Evolutionary conservation across 352 stramenopile species (phyloP).

Genomic region (Phytophthora cactorum): DNA sequence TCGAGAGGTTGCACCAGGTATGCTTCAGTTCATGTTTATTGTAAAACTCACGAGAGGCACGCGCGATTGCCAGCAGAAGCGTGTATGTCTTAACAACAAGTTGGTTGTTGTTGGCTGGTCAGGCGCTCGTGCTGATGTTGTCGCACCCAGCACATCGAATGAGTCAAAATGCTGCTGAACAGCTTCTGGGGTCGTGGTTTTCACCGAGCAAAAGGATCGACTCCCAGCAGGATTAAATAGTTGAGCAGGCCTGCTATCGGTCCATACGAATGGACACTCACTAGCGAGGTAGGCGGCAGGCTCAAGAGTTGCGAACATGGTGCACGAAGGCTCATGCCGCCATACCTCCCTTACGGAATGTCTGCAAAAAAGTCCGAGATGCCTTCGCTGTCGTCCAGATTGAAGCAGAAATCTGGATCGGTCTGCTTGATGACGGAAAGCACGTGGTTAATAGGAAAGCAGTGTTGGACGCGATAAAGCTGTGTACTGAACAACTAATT

Average conservation of each 20-base stretch:
- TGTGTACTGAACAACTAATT: slow-evolving; percentile 1
- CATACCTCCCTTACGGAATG: slow-evolving; percentile 50
- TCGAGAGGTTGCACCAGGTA: slow-evolving; percentile 68
- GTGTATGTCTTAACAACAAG: slow-evolving; percentile 16
- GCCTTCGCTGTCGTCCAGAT: slow-evolving; percentile 85
- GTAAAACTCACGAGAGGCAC: slow-evolving; percentile 30
- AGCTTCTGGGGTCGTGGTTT: slow-evolving; percentile 45
- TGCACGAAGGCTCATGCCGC: slow-evolving; percentile 9
- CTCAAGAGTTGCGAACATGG: slow-evolving; percentile 18
- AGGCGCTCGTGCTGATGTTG: slow-evolving; percentile 57
- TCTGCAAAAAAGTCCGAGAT: slow-evolving; percentile 90
- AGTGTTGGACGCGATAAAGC: not conserved
- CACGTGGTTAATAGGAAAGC: slow-evolving; percentile 9
- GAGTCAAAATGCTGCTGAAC: slow-evolving; percentile 53
- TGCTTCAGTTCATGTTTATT: slow-evolving; percentile 30
- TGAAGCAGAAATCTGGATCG: slow-evolving; percentile 91
- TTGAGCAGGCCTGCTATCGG: slow-evolving; percentile 28
- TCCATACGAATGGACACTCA: slow-evolving; percentile 16
- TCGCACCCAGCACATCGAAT: slow-evolving; percentile 57
- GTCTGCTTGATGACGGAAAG: slow-evolving; percentile 45
- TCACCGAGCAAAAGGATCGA: slow-evolving; percentile 37
- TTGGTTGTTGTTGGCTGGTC: slow-evolving; percentile 26
- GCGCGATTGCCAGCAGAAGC: not conserved
- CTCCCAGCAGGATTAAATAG: slow-evolving; percentile 50
- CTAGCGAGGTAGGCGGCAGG: slow-evolving; percentile 2